Evolutionary conservation across 805 yeast genomes (phyloP).

Genomic region (Kazachstania bromeliacearum): DNA sequence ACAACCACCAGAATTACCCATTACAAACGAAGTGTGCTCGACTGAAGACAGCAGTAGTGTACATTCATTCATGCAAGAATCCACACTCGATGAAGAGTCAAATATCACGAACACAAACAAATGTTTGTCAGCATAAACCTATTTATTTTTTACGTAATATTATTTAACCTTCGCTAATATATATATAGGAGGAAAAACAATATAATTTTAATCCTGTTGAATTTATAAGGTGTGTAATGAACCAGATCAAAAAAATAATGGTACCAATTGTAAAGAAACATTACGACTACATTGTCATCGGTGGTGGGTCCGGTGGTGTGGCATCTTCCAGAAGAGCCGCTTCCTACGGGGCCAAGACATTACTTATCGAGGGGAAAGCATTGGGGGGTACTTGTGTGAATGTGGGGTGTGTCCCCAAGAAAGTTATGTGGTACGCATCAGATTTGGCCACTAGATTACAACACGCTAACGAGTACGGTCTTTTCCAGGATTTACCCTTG

Average conservation of each 20-base stretch:
- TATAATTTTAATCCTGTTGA: too few relatives aligned
- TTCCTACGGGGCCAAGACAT: conserved; percentile 78
- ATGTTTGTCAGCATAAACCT: too few relatives aligned
- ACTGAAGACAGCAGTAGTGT: too few relatives aligned
- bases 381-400: conserved; percentile 98
- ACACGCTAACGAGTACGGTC: conserved; percentile 78
- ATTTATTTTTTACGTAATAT: too few relatives aligned
- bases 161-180: not conserved
- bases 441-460: conserved; percentile 70
- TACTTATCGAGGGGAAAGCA: conserved; percentile 68
- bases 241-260: conserved; percentile 33
- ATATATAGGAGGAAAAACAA: too few relatives aligned
- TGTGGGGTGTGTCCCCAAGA: conserved; percentile 98
- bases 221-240: too few relatives aligned
- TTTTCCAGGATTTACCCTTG: conserved; percentile 46
- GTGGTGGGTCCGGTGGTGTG: conserved; percentile 99
- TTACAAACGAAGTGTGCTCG: too few relatives aligned
- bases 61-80: too few relatives aligned
- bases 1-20: too few relatives aligned
- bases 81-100: too few relatives aligned
- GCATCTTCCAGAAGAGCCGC: conserved; percentile 98
- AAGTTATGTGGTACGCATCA: conserved; percentile 97
- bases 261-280: conserved; percentile 47
- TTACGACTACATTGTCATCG: conserved; percentile 88
- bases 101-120: too few relatives aligned